Evolutionary conservation across 2,329 filamentous ascomycete species (phyloP).

Genomic region (Pseudogymnoascus sp.): DNA sequence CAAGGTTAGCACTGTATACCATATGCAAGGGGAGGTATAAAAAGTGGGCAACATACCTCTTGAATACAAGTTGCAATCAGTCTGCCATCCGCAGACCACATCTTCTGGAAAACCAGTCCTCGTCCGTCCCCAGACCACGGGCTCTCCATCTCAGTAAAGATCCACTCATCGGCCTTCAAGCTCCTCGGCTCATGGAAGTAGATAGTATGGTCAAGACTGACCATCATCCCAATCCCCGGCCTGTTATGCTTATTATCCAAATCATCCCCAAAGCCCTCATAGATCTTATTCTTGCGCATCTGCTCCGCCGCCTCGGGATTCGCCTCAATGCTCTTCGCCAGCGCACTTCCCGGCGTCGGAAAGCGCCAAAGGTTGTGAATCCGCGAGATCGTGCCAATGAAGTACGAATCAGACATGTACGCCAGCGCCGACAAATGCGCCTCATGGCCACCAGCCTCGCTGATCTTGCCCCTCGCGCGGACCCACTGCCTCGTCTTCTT

Average conservation of each 20-base stretch:
- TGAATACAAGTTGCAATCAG: constrained; percentile 73
- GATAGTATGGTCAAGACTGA: constrained; percentile 68
- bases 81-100: constrained; percentile 62
- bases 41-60: constrained; percentile 43
- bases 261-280: constrained; percentile 31
- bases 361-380: constrained; percentile 76
- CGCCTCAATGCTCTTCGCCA: not conserved
- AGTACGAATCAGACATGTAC: constrained; percentile 88
- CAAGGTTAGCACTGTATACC: constrained; percentile 19
- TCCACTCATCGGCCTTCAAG: constrained; percentile 63
- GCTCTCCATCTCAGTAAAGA: constrained; percentile 71
- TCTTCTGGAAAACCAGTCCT: constrained; percentile 66
- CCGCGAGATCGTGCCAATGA: constrained; percentile 79
- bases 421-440: constrained; percentile 83
- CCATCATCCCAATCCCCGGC: constrained; percentile 72
- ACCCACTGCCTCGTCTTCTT: constrained; percentile 69
- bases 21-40: not conserved
- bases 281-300: constrained; percentile 32
- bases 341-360: constrained; percentile 36
- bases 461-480: constrained; percentile 65
- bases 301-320: constrained; percentile 42
- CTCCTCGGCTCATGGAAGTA: constrained; percentile 56
- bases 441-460: constrained; percentile 61
- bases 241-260: constrained; percentile 42
- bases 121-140: constrained; percentile 74